phyloP scores from a whole-genome alignment of 768 basidiomycete species.

The Ramaria rubella region DNA sequence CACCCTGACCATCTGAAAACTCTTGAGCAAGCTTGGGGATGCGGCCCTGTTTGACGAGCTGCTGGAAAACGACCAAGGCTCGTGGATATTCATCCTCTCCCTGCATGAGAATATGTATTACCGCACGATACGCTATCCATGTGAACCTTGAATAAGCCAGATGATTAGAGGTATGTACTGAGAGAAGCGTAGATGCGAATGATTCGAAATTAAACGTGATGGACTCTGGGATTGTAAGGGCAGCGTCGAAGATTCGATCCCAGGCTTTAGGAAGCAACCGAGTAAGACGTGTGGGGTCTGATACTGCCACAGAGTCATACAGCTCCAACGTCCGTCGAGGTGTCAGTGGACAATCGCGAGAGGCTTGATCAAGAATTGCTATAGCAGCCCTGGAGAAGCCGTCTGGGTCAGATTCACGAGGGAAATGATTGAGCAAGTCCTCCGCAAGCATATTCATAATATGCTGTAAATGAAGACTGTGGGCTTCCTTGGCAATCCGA shows the following conservation, averaged over 20 bases:
- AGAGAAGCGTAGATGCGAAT: not conserved
- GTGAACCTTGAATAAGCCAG: not conserved
- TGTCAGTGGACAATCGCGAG: not conserved
- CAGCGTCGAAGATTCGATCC: not conserved
- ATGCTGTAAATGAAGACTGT: not conserved
- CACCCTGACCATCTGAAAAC: not conserved
- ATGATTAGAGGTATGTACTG: not conserved
- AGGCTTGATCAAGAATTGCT: not conserved
- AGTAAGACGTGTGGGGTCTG: not conserved
- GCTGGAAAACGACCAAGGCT: not conserved
- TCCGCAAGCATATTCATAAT: constrained; percentile 1
- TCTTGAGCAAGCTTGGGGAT: not conserved
- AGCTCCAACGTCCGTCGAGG: not conserved
- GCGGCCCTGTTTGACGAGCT: not conserved
- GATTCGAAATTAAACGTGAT: not conserved
- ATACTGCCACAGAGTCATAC: not conserved
- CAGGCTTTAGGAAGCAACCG: not conserved
- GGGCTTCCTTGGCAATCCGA: not conserved
- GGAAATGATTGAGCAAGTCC: constrained; percentile 7
- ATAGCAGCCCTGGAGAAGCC: constrained; percentile 1
- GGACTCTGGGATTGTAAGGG: not conserved
- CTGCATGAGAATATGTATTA: constrained; percentile 7
- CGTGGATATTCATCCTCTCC: not conserved
- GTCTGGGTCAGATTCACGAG: not conserved
- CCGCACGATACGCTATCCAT: not conserved